Base-by-base conservation (phyloP, 306 rosid species). In the Prunus mume region DNA sequence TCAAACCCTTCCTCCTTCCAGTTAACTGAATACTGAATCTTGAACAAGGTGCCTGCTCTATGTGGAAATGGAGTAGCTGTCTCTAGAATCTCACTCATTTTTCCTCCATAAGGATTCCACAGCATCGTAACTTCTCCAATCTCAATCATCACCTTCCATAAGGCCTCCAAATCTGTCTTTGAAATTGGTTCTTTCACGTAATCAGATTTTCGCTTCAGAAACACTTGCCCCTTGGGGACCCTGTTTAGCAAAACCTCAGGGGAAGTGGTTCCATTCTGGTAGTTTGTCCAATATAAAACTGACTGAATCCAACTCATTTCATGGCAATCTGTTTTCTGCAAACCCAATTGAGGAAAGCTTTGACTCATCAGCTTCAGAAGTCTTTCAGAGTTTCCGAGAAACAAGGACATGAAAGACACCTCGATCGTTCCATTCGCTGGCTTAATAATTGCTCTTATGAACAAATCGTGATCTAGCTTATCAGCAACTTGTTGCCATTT, bases 31-130 rank as follows among this genome's bases (percentile, higher is more conserved):
- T 91, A 87, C 22, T 88, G 96, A 2, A 93, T 82, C 80, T 76
- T 79, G 73, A 83, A 88, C 0, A 86, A 12, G 71, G 80, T 84
- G 6, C 92, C 95, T 0, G 43, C 80, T 12, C 97, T 51, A 52
- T 91, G 97, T 25, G 93, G 97, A 34, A 91, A 83, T 67, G 98
- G 82, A 17, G 86, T 86, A 19, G 45, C 87, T 0, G 50, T 41
- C 22, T 86, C 79, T 5, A 88, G 60, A 81, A 93, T 86, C 81
- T 85, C 83, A 55, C 71, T 69, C 98, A 86, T 84, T 74, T 43
- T 81, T 22, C 86, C 88, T 0, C 88, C 88, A 12, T 86, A 73
- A 1, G 90, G 88, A 22, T 79, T 81, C 55, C 76, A 81, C 1
- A 11, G 6, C 45, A 84, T 11, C 1, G 5, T 3, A 8, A 46